Evolutionary conservation across 208 protist species (phyloP), one percentile per base, ranked within the genome.

Genomic region (Crithidia bombi): DNA sequence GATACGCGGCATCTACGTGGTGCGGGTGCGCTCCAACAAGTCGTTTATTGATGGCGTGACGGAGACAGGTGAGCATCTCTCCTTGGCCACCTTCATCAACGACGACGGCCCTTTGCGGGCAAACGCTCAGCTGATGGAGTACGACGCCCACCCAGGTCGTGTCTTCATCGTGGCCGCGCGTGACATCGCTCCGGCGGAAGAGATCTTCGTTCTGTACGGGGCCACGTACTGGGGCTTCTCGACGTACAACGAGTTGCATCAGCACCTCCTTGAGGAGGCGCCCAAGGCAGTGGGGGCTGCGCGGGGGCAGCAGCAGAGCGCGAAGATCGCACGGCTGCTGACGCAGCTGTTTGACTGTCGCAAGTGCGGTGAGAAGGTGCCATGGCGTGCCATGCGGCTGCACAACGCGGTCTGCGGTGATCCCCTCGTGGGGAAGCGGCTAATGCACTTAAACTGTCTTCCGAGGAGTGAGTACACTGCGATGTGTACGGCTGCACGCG

Each of bases 21-120:
- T 96, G 57, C 84, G 80, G 6, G 82, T 94, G 54, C 81, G 84
- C 30, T 75, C 68, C n/a, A 86, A 69, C 30, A 54, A 73, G 15
- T 63, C 50, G 52, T 96, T 84, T 63, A 84, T 96, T 38, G 89
- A 96, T 72, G 89, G 89, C 26, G 77, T 91, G 38, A 81, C 78
- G 25, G 70, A 74, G 12, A 65, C 49, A 7, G 81, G 81, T 15
- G 75, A 93, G 58, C 79, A 94, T 56, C 81, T 93, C n/a, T 94
- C 86, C 5, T 70, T 92, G 17, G 91, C 91, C 43, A 92, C 91
- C 0, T 91, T 96, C 65, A 94, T 96, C 75, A 96, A 96, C 54
- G 91, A 96, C 73, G 73, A 80, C 69, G 91, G 91, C 46, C 87
- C 89, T 3, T 39, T 43, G 19, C 44, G 49, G 15, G 89, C 86